These are phyloP conservation scores for Hyphopichia khmerensis DNA, from an alignment of 1,139 yeast genomes.

Conservation along the genomic window DNA sequence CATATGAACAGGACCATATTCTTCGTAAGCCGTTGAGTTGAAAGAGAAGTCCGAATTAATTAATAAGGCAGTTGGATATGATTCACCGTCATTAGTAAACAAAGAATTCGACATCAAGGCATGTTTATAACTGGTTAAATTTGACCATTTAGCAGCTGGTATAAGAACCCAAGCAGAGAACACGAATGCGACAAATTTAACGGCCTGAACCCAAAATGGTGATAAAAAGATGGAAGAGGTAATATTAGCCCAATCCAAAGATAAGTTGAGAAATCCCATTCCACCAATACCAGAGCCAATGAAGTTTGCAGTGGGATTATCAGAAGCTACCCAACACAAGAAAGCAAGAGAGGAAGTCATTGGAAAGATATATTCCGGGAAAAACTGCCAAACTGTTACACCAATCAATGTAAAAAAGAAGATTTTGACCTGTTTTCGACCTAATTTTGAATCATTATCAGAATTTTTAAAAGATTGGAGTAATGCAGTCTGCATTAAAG, in stretches of 20 bases:
- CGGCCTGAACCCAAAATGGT: slow-evolving; percentile 33
- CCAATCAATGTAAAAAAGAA: slow-evolving; percentile 20
- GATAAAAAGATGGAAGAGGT: slow-evolving; percentile 30
- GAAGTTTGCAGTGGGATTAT: slow-evolving; percentile 23
- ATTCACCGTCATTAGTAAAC: slow-evolving; percentile 19
- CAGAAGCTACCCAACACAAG: slow-evolving; percentile 35
- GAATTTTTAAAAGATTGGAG: slow-evolving; percentile 23
- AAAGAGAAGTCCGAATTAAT: slow-evolving; percentile 22
- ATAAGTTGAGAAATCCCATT: slow-evolving; percentile 28
- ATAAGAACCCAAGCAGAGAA: slow-evolving; percentile 29
- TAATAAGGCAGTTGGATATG: slow-evolving; percentile 24
- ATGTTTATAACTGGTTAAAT: slow-evolving; percentile 13
- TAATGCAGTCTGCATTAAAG: slow-evolving; percentile 34
- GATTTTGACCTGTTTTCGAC: slow-evolving; percentile 20
- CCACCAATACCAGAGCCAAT: slow-evolving; percentile 36
- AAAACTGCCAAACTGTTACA: slow-evolving; percentile 30
- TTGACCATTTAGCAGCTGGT: slow-evolving; percentile 30
- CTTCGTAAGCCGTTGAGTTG: slow-evolving; percentile 28
- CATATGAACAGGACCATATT: slow-evolving; percentile 25
- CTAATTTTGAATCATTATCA: slow-evolving; percentile 12
- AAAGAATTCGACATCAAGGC: slow-evolving; percentile 32
- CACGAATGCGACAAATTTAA: slow-evolving; percentile 28
- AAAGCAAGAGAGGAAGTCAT: slow-evolving; percentile 30
- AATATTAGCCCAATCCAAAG: slow-evolving; percentile 36
- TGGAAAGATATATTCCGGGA: slow-evolving; percentile 35